These are phyloP conservation scores for Cynara cardunculus DNA, from an alignment of 129 eudicot species.

Conservation along the genomic window DNA sequence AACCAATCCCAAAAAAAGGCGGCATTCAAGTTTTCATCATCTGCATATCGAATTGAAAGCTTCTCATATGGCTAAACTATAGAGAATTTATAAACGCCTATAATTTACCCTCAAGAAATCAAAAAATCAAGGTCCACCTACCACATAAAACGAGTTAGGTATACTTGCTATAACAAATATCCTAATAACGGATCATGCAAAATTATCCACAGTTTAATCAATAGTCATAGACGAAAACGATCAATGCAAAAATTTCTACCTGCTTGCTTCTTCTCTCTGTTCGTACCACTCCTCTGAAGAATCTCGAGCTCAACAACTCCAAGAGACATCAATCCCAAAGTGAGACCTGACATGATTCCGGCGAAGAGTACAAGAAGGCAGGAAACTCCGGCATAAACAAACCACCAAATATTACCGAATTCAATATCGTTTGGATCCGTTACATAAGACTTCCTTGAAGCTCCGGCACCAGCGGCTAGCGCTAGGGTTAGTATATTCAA, in stretches of 20 bases:
- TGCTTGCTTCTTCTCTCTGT: constrained; percentile 80
- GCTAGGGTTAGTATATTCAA: constrained; percentile 40
- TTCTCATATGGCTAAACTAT: background rate
- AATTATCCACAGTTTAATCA: background rate
- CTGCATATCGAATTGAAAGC: background rate
- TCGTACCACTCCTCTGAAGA: constrained; percentile 73
- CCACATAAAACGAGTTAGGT: constrained; percentile 15
- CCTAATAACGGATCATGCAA: too few relatives aligned
- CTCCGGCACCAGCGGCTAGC: constrained; percentile 29
- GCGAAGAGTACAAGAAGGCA: constrained; percentile 77
- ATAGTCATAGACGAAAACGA: background rate
- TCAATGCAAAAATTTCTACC: constrained; percentile 28
- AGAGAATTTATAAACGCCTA: background rate
- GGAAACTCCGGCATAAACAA: constrained; percentile 74
- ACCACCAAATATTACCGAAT: constrained; percentile 77
- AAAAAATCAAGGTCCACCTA: constrained; percentile 9
- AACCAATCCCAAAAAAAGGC: background rate
- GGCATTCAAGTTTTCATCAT: background rate
- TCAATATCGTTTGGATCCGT: constrained; percentile 49
- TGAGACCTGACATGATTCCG: constrained; percentile 93
- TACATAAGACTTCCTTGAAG: constrained; percentile 31
- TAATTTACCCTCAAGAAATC: background rate
- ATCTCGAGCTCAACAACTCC: constrained; percentile 93
- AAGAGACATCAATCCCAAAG: constrained; percentile 85
- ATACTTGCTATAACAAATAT: background rate